These are phyloP conservation scores for Odontarrhena argentea DNA, from an alignment of 345 rosid genomes.

Conservation along the genomic window DNA sequence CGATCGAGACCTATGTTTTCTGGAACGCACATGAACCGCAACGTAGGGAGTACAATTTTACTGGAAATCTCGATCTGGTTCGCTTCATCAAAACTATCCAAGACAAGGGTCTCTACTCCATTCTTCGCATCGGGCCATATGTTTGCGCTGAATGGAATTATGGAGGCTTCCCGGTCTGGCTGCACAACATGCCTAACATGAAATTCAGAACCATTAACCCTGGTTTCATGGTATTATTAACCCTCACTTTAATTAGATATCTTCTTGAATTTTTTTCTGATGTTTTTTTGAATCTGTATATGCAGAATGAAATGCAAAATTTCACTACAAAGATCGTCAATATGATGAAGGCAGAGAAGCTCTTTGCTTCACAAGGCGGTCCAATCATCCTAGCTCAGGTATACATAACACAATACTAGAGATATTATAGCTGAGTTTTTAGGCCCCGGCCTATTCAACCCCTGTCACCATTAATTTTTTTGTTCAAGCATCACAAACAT, in stretches of 20 bases:
- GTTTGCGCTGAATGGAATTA: conserved; percentile 78
- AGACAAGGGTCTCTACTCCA: conserved; percentile 48
- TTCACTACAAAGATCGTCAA: conserved; percentile 63
- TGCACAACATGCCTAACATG: conserved; percentile 45
- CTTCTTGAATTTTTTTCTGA: background rate
- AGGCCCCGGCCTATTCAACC: no score
- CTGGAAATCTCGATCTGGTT: conserved; percentile 52
- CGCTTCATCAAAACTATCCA: conserved; percentile 65
- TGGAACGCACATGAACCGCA: conserved; percentile 68
- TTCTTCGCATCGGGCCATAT: conserved; percentile 73
- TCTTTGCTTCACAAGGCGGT: conserved; percentile 84
- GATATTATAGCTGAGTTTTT: no score
- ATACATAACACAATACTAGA: background rate
- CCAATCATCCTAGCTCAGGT: conserved; percentile 79
- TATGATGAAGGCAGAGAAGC: conserved; percentile 58
- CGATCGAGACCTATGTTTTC: conserved; percentile 68
- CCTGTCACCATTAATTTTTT: no score
- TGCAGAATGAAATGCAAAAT: conserved; percentile 69
- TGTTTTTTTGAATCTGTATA: background rate
- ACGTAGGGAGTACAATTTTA: conserved; percentile 58
- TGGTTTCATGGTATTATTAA: conserved; percentile 46
- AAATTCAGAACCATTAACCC: conserved; percentile 46
- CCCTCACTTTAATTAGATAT: background rate
- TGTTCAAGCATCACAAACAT: no score
- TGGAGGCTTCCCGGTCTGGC: conserved; percentile 73